Evolutionary conservation across 2,329 filamentous ascomycete species (phyloP), one percentile per base, ranked within the genome.

Genomic region (Xylaria sp.): DNA sequence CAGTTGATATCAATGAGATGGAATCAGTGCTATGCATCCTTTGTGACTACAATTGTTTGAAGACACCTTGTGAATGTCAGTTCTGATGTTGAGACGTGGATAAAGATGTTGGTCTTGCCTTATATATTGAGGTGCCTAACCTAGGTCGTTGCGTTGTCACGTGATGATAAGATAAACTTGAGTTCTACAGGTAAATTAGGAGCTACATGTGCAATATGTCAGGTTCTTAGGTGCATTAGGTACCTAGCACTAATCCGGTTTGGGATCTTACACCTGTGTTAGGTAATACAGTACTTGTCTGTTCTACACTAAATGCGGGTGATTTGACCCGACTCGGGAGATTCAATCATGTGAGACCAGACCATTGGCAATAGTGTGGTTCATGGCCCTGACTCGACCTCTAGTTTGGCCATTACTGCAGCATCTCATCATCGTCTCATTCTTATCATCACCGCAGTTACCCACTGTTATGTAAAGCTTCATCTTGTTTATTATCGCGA

Each of bases 331-430:
- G 12, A 63, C 51, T 33, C 23, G 49, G 36, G 36, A 7, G 28
- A 64, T 56, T 64, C n/a, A 54, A 56, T 65, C 62, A 65, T 65
- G 55, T 59, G 62, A 65, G 48, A 59, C 18, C 23, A 59, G n/a
- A 52, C 57, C 43, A 46, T 46, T 12, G 52, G n/a, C n/a, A 39
- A 63, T 56, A 56, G 13, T 31, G 8, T 28, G 3, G 15, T 3
- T 46, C 46, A 28, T 46, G 7, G 8, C 12, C 23, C 18, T 33
- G 51, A 63, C 51, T 55, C 39, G 36, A 41, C 28, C 49, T 41
- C 49, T 23, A 13, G 43, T 63, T 54, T 13, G 18, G 33, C 54
- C 55, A 52, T 39, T n/a, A 46, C 41, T 8, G 41, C 41, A 46
- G 15, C 13, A 43, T 15, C 18, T 41, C 18, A 43, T 43, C 28